These are phyloP conservation scores for Tolypocladium paradoxum DNA, from an alignment of 2,329 filamentous ascomycete species.

Conservation along the genomic window DNA sequence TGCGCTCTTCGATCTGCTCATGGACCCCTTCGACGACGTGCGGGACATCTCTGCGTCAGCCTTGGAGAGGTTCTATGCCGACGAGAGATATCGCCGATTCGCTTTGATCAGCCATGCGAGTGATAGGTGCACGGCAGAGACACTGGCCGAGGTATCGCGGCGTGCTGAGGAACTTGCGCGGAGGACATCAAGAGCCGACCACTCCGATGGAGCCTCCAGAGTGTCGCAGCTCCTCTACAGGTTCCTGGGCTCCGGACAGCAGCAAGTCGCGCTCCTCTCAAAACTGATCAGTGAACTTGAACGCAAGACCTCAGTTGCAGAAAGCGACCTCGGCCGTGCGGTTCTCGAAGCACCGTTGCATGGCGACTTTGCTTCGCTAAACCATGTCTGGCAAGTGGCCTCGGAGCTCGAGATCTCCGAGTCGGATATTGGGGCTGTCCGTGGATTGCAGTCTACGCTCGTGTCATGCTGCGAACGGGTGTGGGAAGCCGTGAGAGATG, in stretches of 20 bases:
- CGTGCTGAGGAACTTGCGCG: constrained; percentile 49
- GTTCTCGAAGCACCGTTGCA: constrained; percentile 58
- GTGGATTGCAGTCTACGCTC: constrained; percentile 41
- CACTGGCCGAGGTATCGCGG: constrained; percentile 36
- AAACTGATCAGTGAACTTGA: constrained; percentile 52
- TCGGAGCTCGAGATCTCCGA: constrained; percentile 28
- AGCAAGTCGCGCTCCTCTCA: constrained; percentile 40
- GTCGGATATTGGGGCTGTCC: constrained; percentile 23
- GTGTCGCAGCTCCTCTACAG: constrained; percentile 59
- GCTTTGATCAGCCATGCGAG: constrained; percentile 7
- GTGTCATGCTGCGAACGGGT: constrained; percentile 53
- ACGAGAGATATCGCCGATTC: constrained; percentile 20
- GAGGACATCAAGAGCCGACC: constrained; percentile 73
- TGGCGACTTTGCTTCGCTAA: constrained; percentile 57
- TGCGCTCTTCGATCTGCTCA: constrained; percentile 63
- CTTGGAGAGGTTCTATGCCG: constrained; percentile 36
- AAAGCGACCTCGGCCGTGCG: constrained; percentile 53
- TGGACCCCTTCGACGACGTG: constrained; percentile 92
- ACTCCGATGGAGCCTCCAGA: constrained; percentile 82
- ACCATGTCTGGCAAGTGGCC: constrained; percentile 43
- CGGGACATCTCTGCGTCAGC: constrained; percentile 46
- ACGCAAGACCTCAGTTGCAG: constrained; percentile 50
- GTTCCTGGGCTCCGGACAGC: constrained; percentile 34
- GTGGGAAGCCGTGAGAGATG: constrained; percentile 64
- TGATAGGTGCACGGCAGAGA: constrained; percentile 9